These are phyloP conservation scores for Globisporangium polare DNA, from an alignment of 352 stramenopile species.

Conservation along the genomic window DNA sequence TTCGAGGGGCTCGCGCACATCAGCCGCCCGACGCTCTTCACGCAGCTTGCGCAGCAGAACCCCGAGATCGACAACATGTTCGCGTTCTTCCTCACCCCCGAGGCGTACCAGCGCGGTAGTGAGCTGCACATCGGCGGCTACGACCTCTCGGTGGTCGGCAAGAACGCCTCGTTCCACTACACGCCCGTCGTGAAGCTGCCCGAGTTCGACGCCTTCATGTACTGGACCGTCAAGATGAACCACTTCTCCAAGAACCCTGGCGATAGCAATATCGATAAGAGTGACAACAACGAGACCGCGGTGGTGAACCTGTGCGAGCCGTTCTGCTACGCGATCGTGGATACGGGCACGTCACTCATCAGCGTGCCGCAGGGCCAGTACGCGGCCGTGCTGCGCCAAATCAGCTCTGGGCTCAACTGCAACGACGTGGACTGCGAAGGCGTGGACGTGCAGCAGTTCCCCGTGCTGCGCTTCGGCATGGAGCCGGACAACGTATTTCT, in stretches of 20 bases:
- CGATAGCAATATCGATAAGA: background rate
- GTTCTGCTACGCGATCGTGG: conserved; percentile 87
- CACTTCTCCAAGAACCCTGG: conserved; percentile 27
- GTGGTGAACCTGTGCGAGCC: conserved; percentile 56
- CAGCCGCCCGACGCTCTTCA: conserved; percentile 79
- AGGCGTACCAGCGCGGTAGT: conserved; percentile 61
- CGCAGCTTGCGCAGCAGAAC: conserved; percentile 58
- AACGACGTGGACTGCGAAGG: conserved; percentile 60
- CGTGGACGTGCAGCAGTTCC: conserved; percentile 51
- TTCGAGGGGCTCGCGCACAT: conserved; percentile 88
- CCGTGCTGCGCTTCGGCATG: conserved; percentile 74
- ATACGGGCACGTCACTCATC: conserved; percentile 87
- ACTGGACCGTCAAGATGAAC: conserved; percentile 84
- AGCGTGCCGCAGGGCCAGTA: conserved; percentile 74
- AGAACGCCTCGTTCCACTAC: conserved; percentile 86
- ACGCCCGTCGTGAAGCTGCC: conserved; percentile 81
- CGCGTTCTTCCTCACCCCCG: conserved; percentile 81
- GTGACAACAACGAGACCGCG: background rate
- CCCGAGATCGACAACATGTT: conserved; percentile 83
- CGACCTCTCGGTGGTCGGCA: conserved; percentile 75
- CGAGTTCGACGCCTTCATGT: conserved; percentile 78
- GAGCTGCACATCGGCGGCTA: conserved; percentile 85
- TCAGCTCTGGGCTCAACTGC: conserved; percentile 65
- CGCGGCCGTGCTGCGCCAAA: conserved; percentile 46
- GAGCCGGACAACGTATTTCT: conserved; percentile 83